Percentiles rank a stretch among this genome's conserved stretches.
Conservation (phyloP, 768 basidiomycete genomes). For the Naganishia vaughanmartiniae region DNA sequence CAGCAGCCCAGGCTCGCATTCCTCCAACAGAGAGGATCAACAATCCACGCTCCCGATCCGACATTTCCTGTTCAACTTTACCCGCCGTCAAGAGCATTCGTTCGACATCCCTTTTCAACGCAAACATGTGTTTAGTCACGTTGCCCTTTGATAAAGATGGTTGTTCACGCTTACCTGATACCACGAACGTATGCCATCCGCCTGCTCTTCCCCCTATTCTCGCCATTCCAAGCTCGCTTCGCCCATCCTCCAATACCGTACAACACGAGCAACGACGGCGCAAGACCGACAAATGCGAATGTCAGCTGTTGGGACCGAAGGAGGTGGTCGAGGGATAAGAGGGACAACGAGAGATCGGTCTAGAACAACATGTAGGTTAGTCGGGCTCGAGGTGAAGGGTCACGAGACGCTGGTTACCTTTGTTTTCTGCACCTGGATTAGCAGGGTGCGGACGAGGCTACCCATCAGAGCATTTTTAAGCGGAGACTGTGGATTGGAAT, state of each 20-base stretch:
- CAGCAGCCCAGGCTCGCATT: constrained; percentile 48
- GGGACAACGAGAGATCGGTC: constrained; percentile 88
- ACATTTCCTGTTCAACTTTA: constrained; percentile 44
- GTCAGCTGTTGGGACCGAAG: constrained; percentile 91
- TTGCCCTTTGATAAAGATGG: neutral
- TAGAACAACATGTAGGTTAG: constrained; percentile 44
- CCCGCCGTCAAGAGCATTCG: constrained; percentile 43
- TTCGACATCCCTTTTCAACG: constrained; percentile 42
- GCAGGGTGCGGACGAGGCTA: constrained; percentile 73
- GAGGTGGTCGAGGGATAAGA: constrained; percentile 86
- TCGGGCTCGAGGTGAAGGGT: neutral
- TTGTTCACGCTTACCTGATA: constrained; percentile 58
- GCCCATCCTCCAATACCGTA: constrained; percentile 65
- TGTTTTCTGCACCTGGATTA: constrained; percentile 93
- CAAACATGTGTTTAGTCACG: neutral
- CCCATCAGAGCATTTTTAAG: constrained; percentile 75
- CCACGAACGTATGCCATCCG: constrained; percentile 64
- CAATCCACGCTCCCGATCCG: constrained; percentile 45
- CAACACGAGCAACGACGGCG: constrained; percentile 77
- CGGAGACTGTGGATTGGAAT: constrained; percentile 56
- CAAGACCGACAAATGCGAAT: constrained; percentile 94
- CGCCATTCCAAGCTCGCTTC: constrained; percentile 61
- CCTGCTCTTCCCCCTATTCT: constrained; percentile 55
- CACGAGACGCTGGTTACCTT: constrained; percentile 61
- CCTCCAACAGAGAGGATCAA: constrained; percentile 47